These are phyloP conservation scores for Pseudogymnoascus sp. DNA, from an alignment of 2,329 filamentous ascomycete species.

Conservation along the genomic window DNA sequence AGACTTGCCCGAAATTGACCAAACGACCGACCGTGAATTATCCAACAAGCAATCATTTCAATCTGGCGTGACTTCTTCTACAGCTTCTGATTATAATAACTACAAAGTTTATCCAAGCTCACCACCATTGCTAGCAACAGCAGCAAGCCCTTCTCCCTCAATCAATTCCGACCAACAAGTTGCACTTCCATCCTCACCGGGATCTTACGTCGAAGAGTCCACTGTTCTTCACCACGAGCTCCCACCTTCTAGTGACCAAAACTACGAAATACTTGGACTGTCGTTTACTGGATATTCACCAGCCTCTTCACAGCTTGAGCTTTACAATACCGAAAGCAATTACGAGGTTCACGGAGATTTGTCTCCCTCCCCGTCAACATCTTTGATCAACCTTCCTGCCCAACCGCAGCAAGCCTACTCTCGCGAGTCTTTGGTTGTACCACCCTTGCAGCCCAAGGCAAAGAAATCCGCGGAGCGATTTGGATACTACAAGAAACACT, in stretches of 20 bases:
- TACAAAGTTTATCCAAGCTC: constrained; percentile 27
- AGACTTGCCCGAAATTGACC: constrained; percentile 14
- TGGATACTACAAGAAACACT: constrained; percentile 42
- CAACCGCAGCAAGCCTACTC: constrained; percentile 39
- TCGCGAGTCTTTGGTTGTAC: constrained; percentile 52
- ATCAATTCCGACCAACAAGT: background rate
- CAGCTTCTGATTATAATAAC: constrained; percentile 26
- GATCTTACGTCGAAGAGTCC: constrained; percentile 4
- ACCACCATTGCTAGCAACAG: constrained; percentile 20
- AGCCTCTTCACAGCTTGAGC: background rate
- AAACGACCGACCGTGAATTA: constrained; percentile 23
- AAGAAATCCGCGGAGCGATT: constrained; percentile 42
- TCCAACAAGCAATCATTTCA: constrained; percentile 29
- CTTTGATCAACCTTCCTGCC: constrained; percentile 16
- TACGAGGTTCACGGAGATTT: constrained; percentile 45
- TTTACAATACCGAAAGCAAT: constrained; percentile 34
- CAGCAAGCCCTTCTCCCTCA: constrained; percentile 18
- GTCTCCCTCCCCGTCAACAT: constrained; percentile 33
- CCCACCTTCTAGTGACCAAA: constrained; percentile 27
- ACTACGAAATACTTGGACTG: constrained; percentile 44
- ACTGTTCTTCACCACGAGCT: constrained; percentile 7
- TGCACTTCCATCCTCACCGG: constrained; percentile 3
- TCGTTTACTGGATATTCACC: constrained; percentile 38
- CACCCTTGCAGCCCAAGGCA: constrained; percentile 44
- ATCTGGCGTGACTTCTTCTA: constrained; percentile 24